Base-by-base conservation (phyloP, 108 stramenopile genomes). In the Pseudonitzschia multiseries region DNA sequence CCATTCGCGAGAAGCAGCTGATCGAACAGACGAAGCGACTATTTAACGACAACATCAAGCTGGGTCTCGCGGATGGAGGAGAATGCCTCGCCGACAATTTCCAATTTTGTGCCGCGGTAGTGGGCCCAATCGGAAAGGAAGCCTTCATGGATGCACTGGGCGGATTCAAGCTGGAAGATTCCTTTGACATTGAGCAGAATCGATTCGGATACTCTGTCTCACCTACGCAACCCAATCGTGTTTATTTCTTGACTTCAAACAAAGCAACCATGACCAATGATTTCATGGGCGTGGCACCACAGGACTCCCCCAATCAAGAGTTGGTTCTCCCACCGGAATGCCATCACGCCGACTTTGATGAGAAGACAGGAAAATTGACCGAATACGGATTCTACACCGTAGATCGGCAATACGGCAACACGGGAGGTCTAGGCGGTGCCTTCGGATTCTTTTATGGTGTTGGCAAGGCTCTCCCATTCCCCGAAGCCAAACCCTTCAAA, bases 341-440 rank as follows among this genome's bases (percentile, higher is more conserved):
- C 6, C 54, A 50, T 26, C 76, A 77, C 50, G n/a, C 75, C 43
- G 82, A 83, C 68, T 83, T 83, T 57, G 65, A 81, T 57, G 84
- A 81, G 40, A 76, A 86, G n/a, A 48, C 46, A 2, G 86, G 84
- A 42, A 65, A 79, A 59, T 76, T 93, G 13, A 87, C 74, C 65
- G 87, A 93, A 74, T 84, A 84, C 69, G 89, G 89, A 33, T 87
- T 90, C 62, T 90, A 93, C 68, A 87, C 88, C 2, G 81, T 84
- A 14, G 92, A 90, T 84, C 81, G 88, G 41, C 73, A 86, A 31
- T 79, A 86, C 51, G 92, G 92, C n/a, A 93, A 93, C 78, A 93
- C 92, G 36, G 92, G 92, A 46, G 92, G 92, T 26, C 70, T 93
- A 27, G 92, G 92, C 41, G 92, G 92, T 36, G 92, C 87, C 9